Conservation (phyloP, 2,329 filamentous ascomycete species). For the Alternaria consortialis region DNA sequence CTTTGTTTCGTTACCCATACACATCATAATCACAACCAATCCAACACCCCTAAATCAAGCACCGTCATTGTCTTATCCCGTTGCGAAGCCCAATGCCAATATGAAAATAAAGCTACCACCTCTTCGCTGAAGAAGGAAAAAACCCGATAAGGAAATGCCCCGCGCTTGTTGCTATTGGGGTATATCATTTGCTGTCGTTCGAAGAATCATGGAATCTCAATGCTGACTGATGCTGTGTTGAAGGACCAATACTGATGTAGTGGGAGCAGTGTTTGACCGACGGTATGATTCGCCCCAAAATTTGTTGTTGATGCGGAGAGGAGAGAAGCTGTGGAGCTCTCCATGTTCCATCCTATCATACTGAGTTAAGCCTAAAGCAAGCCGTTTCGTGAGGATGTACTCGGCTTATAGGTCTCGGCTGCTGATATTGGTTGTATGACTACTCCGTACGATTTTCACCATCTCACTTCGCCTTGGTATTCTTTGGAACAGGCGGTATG, state of each 20-base stretch:
- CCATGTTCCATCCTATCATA: conserved; percentile 16
- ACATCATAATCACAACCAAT: conserved; percentile 7
- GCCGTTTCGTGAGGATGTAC: conserved; percentile 23
- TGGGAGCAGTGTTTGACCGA: neutral
- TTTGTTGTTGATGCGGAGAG: too few relatives aligned
- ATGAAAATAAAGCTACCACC: neutral
- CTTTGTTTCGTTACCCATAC: neutral
- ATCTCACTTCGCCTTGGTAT: conserved; percentile 8
- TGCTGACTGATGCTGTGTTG: neutral
- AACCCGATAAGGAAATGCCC: conserved; percentile 6
- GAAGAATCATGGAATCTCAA: neutral
- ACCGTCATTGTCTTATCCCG: neutral
- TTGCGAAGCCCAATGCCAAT: neutral
- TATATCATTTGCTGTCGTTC: neutral
- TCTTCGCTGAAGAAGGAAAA: conserved; percentile 3
- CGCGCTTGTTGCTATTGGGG: conserved; percentile 1
- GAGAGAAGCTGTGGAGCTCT: neutral
- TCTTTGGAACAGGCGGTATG: conserved; percentile 17
- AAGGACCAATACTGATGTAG: neutral
- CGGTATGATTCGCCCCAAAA: neutral
- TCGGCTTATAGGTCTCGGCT: conserved; percentile 6
- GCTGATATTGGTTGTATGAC: neutral
- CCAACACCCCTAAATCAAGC: conserved; percentile 11
- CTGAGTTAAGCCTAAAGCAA: conserved; percentile 25
- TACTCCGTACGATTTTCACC: neutral